phyloP scores from a whole-genome alignment of 2,329 filamentous ascomycete species.

The Emericellopsis atlantica region DNA sequence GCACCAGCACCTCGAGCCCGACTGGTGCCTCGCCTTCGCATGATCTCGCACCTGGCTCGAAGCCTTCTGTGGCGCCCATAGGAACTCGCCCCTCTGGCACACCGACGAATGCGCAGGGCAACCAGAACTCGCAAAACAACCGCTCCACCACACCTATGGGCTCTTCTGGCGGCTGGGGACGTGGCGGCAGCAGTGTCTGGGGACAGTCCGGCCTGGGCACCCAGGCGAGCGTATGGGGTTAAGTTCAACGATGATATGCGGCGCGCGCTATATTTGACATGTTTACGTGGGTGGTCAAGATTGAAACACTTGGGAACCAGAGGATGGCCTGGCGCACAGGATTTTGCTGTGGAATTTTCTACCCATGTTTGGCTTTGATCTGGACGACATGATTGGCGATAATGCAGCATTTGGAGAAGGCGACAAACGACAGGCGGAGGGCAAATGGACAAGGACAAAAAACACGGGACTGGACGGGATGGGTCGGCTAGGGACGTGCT shows the following conservation, averaged over 20 bases:
- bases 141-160: slow-evolving; percentile 81
- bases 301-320: no score
- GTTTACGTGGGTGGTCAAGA: no score
- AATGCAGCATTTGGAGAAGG: no score
- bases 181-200: slow-evolving; percentile 66
- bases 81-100: slow-evolving; percentile 69
- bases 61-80: slow-evolving; percentile 73
- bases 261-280: no score
- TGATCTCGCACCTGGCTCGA: slow-evolving; percentile 39
- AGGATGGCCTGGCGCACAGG: no score
- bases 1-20: slow-evolving; percentile 75
- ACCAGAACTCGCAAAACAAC: slow-evolving; percentile 29
- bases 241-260: slow-evolving; percentile 11
- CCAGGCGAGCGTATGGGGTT: slow-evolving; percentile 92
- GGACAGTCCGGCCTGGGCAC: slow-evolving; percentile 70
- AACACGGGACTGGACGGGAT: no score
- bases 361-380: no score
- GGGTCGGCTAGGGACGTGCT: no score
- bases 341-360: no score
- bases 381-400: no score
- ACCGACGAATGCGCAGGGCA: slow-evolving; percentile 32
- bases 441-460: no score
- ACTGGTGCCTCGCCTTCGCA: slow-evolving; percentile 68
- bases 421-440: no score
- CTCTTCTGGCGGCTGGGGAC: slow-evolving; percentile 79